Conservation (phyloP, 306 rosid genomes). For the Adenanthera pavonina region DNA sequence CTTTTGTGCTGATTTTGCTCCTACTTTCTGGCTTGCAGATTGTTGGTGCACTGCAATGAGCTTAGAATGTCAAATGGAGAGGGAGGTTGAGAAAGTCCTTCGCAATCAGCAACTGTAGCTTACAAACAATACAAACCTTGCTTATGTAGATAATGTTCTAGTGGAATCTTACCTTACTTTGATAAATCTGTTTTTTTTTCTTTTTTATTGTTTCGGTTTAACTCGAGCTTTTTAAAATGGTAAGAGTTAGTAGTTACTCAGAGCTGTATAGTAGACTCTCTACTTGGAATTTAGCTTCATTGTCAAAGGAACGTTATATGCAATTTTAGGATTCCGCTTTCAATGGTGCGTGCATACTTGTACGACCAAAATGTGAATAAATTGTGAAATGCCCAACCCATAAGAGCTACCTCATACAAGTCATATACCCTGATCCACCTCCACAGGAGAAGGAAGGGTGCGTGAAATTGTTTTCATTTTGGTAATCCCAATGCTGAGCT, state of each 20-base stretch:
- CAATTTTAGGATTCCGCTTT: slow-evolving; percentile 29
- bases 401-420: background rate
- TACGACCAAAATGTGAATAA: background rate
- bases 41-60: background rate
- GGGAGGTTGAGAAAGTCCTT: slow-evolving; percentile 33
- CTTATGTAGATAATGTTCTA: slow-evolving; percentile 48
- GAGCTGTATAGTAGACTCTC: slow-evolving; percentile 32
- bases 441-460: background rate
- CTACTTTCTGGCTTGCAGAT: slow-evolving; percentile 44
- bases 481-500: background rate
- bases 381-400: background rate
- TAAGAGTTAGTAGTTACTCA: slow-evolving; percentile 26
- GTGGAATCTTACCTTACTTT: slow-evolving; percentile 38
- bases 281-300: slow-evolving; percentile 27
- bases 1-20: slow-evolving; percentile 35
- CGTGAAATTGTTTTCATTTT: background rate
- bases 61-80: slow-evolving; percentile 33
- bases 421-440: background rate
- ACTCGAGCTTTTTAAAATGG: slow-evolving; percentile 29
- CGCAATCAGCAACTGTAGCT: slow-evolving; percentile 43
- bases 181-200: slow-evolving; percentile 35
- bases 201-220: slow-evolving; percentile 20
- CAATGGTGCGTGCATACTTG: background rate
- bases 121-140: slow-evolving; percentile 47
- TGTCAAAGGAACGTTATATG: slow-evolving; percentile 10